Evolutionary conservation across 2,329 filamentous ascomycete species (phyloP).

Genomic region (Colletotrichum ledebouriae): DNA sequence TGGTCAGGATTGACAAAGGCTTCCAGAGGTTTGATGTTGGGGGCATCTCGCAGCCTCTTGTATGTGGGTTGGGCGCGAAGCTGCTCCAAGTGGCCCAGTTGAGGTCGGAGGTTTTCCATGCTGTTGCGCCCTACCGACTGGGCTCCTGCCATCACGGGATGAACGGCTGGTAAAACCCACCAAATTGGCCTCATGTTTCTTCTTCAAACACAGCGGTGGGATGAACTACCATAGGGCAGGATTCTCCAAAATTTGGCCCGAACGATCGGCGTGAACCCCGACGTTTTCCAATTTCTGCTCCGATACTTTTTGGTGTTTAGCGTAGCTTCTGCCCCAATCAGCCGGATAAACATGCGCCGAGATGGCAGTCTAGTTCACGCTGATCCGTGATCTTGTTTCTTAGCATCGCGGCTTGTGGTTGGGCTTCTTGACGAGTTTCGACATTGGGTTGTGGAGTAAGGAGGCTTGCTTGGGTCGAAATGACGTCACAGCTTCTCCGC

Average conservation of each 20-base stretch:
- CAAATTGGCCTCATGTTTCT: slow-evolving; percentile 10
- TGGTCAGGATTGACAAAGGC: slow-evolving; percentile 23
- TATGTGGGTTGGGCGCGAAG: not conserved
- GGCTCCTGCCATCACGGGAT: slow-evolving; percentile 17
- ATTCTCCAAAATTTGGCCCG: slow-evolving; percentile 14
- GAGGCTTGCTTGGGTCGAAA: slow-evolving; percentile 21
- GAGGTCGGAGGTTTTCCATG: not conserved
- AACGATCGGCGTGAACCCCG: slow-evolving; percentile 25
- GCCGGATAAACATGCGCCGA: not conserved
- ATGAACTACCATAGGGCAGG: slow-evolving; percentile 32
- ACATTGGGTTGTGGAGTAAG: slow-evolving; percentile 36
- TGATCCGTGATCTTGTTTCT: slow-evolving; percentile 9
- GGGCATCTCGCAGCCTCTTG: not conserved
- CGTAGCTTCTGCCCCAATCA: not conserved
- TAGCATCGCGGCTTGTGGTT: slow-evolving; percentile 9
- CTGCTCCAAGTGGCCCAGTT: slow-evolving; percentile 1
- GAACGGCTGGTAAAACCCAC: slow-evolving; percentile 11
- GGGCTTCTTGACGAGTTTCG: slow-evolving; percentile 31
- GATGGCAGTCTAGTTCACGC: no score
- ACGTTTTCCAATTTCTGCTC: slow-evolving; percentile 10
- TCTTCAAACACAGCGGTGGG: slow-evolving; percentile 9
- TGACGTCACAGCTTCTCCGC: slow-evolving; percentile 36
- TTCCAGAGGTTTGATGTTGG: not conserved
- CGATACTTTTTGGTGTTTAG: slow-evolving; percentile 20
- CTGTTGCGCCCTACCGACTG: slow-evolving; percentile 1